Conservation (phyloP, 305 asterid genomes). For the Solanum aculeatissimum region DNA sequence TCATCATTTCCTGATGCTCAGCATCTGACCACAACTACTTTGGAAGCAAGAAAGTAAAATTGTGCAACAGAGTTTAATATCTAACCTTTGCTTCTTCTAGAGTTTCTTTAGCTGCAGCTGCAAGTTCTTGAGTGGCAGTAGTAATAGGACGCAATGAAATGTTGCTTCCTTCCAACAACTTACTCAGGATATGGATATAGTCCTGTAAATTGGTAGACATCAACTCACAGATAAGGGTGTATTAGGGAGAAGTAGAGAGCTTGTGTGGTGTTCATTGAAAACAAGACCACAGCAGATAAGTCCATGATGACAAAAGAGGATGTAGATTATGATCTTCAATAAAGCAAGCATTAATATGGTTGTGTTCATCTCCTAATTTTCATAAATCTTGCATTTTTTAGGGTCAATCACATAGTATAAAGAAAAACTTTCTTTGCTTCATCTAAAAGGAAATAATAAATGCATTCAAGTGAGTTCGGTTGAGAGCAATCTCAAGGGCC, state of each 20-base stretch:
- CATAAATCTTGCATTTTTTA: not conserved
- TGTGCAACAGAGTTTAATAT: not conserved
- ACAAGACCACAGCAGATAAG: not conserved
- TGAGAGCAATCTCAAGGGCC: not conserved
- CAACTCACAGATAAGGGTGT: not conserved
- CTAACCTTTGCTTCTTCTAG: conserved; percentile 55
- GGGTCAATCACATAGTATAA: not conserved
- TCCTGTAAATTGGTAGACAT: conserved; percentile 27
- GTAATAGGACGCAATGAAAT: conserved; percentile 47
- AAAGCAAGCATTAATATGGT: not conserved
- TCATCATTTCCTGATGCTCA: not conserved
- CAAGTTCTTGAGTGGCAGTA: conserved; percentile 57
- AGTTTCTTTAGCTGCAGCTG: conserved; percentile 36
- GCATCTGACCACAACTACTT: not conserved
- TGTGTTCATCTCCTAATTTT: not conserved
- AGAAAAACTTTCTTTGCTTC: not conserved
- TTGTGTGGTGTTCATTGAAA: not conserved
- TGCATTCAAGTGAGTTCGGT: not conserved
- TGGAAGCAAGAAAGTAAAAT: not conserved
- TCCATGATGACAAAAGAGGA: not conserved
- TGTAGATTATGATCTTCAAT: not conserved
- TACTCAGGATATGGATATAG: conserved; percentile 30
- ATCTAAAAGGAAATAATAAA: not conserved
- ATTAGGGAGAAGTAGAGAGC: not conserved
- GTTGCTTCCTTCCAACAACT: conserved; percentile 30